Conservation (phyloP, 2,329 filamentous ascomycete species). For the Pseudogymnoascus sp. region DNA sequence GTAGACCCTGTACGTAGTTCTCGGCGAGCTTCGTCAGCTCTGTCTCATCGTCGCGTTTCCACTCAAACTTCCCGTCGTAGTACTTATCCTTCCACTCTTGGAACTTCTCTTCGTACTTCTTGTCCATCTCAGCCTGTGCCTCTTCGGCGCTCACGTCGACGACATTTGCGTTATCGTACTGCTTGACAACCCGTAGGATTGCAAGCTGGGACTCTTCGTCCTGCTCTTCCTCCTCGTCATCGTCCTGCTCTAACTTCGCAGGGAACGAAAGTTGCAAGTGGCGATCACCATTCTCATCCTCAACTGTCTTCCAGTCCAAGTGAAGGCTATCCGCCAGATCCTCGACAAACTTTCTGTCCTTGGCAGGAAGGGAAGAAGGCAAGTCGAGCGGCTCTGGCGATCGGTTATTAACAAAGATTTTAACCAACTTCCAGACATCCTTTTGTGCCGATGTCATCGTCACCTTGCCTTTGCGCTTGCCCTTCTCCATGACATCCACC, state of each 20-base stretch:
- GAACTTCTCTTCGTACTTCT: conserved; percentile 86
- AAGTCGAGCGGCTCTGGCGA: conserved; percentile 61
- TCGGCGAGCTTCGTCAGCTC: conserved; percentile 78
- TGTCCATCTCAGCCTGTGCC: conserved; percentile 67
- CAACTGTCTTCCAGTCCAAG: conserved; percentile 55
- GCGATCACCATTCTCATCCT: conserved; percentile 56
- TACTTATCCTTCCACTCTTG: conserved; percentile 90
- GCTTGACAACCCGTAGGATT: conserved; percentile 74
- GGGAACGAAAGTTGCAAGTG: conserved; percentile 56
- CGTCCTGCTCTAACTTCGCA: conserved; percentile 38
- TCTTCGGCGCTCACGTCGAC: conserved; percentile 73
- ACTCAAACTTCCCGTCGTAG: conserved; percentile 85
- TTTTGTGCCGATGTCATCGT: conserved; percentile 74
- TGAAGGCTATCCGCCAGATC: conserved; percentile 66
- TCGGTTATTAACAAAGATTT: conserved; percentile 70
- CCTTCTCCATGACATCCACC: conserved; percentile 55
- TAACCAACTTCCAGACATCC: conserved; percentile 72
- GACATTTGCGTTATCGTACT: conserved; percentile 83
- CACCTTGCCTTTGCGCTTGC: conserved; percentile 55
- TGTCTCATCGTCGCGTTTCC: conserved; percentile 70
- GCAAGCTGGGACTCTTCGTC: conserved; percentile 81
- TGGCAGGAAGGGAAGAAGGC: conserved; percentile 62
- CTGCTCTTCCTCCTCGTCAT: conserved; percentile 61
- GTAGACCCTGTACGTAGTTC: conserved; percentile 94
- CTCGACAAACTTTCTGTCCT: conserved; percentile 88